Percentiles rank a stretch among this genome's conserved stretches.
These are phyloP conservation scores for Eucalyptus sp. DNA, from an alignment of 345 rosid species.

Conservation along the genomic window DNA sequence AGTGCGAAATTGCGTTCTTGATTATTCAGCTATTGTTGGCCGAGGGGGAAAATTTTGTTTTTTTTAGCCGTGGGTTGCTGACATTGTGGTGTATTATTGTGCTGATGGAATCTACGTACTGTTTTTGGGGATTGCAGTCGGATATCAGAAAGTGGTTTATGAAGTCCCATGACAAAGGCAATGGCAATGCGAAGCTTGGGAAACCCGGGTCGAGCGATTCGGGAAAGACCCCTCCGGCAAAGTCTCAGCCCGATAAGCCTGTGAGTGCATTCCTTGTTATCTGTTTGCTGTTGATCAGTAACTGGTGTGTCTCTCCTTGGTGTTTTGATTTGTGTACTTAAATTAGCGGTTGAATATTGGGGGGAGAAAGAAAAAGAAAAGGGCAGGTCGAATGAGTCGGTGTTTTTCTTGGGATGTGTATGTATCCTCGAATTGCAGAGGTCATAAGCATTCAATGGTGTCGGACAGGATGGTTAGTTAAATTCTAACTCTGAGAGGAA, in stretches of 20 bases:
- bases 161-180: conserved; percentile 84
- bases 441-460: background rate
- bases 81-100: background rate
- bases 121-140: conserved; percentile 39
- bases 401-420: background rate
- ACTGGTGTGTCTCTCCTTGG: background rate
- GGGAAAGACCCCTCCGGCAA: conserved; percentile 7
- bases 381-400: background rate
- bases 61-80: background rate
- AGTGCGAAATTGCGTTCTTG: background rate
- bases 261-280: conserved; percentile 18
- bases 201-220: conserved; percentile 17
- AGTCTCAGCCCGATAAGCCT: conserved; percentile 8
- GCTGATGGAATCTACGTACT: background rate
- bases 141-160: conserved; percentile 97
- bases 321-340: background rate
- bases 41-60: background rate
- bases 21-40: background rate
- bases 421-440: background rate
- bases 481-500: background rate
- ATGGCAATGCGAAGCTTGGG: conserved; percentile 23
- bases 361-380: background rate
- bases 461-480: background rate
- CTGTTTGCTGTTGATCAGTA: background rate
- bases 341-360: background rate